These are phyloP conservation scores for Plasmodium chabaudi DNA, from an alignment of 169 alveolate species.

Conservation along the genomic window DNA sequence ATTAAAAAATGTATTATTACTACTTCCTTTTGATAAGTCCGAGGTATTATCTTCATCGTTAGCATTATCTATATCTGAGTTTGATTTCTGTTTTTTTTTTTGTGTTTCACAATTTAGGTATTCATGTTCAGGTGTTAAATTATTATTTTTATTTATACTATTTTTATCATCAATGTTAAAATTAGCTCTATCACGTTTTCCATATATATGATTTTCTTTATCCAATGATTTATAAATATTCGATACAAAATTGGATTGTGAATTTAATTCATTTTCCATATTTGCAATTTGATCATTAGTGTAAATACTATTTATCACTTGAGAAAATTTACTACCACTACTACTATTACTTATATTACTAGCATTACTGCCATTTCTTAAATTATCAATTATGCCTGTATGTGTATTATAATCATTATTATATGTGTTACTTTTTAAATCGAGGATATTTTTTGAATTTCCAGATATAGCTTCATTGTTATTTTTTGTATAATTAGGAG, in stretches of 20 bases:
- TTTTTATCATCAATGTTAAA: not conserved
- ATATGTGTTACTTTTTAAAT: not conserved
- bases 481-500: not conserved
- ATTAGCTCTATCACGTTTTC: not conserved
- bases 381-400: not conserved
- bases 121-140: constrained; percentile 4
- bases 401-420: not conserved
- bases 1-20: constrained; percentile 24
- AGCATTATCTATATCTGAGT: not conserved
- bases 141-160: not conserved
- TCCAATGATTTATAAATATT: constrained; percentile 27
- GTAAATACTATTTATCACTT: not conserved
- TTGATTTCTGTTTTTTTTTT: constrained; percentile 18
- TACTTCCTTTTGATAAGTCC: constrained; percentile 1
- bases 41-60: constrained; percentile 5
- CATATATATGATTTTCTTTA: constrained; percentile 35
- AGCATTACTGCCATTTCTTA: not conserved
- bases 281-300: not conserved
- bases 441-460: not conserved
- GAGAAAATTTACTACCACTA: not conserved
- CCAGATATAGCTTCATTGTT: not conserved
- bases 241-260: constrained; percentile 43
- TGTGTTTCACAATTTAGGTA: not conserved
- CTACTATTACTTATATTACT: not conserved
- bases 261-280: constrained; percentile 52